Evolutionary conservation across 345 rosid genomes (phyloP).

Genomic region (Triadica sebifera): DNA sequence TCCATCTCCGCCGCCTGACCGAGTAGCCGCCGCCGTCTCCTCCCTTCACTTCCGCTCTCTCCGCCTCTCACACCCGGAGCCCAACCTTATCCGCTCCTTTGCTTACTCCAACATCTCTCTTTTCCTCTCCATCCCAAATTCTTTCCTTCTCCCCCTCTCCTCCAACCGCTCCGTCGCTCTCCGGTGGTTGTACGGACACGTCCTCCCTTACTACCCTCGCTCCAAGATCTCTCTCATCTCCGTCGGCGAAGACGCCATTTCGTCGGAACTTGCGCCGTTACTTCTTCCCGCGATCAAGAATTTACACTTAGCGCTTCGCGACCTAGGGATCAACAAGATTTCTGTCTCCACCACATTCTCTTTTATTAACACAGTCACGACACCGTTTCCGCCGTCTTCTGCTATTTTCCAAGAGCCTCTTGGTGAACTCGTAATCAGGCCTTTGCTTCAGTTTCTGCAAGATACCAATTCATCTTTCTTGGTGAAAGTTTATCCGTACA

Average conservation of each 20-base stretch:
- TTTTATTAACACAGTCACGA: slow-evolving; percentile 59
- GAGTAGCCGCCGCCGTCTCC: slow-evolving; percentile 39
- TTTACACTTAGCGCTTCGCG: slow-evolving; percentile 49
- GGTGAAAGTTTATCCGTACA: slow-evolving; percentile 79
- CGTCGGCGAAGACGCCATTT: slow-evolving; percentile 66
- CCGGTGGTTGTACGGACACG: slow-evolving; percentile 68
- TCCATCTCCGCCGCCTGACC: slow-evolving; percentile 33
- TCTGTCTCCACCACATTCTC: slow-evolving; percentile 82
- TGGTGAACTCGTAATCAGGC: slow-evolving; percentile 52
- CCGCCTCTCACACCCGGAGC: slow-evolving; percentile 62
- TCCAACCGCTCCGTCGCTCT: slow-evolving; percentile 68
- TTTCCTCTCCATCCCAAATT: slow-evolving; percentile 80
- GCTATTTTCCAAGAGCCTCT: slow-evolving; percentile 67
- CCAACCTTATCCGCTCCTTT: slow-evolving; percentile 62
- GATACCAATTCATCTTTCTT: slow-evolving; percentile 74
- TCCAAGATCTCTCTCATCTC: slow-evolving; percentile 69
- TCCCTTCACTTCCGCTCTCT: slow-evolving; percentile 49
- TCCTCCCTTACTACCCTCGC: slow-evolving; percentile 81
- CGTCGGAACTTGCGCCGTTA: slow-evolving; percentile 42
- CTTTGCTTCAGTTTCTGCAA: slow-evolving; percentile 68
- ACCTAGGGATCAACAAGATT: slow-evolving; percentile 60
- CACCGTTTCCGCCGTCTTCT: slow-evolving; percentile 78
- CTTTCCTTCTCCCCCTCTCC: slow-evolving; percentile 63
- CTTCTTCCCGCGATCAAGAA: slow-evolving; percentile 72
- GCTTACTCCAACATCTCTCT: slow-evolving; percentile 75